These are phyloP conservation scores for Centrapalus pauciflorus DNA, from an alignment of 129 eudicot genomes.

Conservation along the genomic window DNA sequence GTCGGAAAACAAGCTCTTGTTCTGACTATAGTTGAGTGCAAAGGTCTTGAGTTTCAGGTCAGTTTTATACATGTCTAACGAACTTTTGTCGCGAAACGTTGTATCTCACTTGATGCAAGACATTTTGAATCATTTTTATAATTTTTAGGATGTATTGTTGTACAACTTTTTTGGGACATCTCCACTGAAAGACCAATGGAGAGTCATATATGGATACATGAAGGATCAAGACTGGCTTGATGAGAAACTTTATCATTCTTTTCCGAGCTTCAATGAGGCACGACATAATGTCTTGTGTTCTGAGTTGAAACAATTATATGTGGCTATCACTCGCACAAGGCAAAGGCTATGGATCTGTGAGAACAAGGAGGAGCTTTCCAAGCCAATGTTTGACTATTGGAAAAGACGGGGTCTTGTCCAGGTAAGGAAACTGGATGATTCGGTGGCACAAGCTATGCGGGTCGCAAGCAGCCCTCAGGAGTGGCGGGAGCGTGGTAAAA, in stretches of 20 bases:
- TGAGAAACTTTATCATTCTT: conserved; percentile 25
- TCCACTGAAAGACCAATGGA: conserved; percentile 60
- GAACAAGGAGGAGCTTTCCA: conserved; percentile 51
- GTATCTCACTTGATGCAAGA: not conserved
- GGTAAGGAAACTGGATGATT: conserved; percentile 54
- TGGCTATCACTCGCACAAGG: conserved; percentile 83
- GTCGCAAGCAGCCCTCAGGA: conserved; percentile 76
- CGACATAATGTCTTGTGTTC: conserved; percentile 68
- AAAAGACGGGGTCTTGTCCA: conserved; percentile 51
- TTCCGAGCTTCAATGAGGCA: conserved; percentile 46
- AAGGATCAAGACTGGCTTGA: conserved; percentile 45
- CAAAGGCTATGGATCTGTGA: conserved; percentile 88
- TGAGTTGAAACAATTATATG: conserved; percentile 70
- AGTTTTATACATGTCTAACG: not conserved
- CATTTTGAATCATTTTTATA: not conserved
- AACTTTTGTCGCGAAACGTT: not conserved
- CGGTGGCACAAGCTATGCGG: conserved; percentile 71
- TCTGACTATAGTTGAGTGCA: conserved; percentile 76
- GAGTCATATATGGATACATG: conserved; percentile 70
- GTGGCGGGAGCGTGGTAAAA: conserved; percentile 66
- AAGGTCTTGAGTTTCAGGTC: conserved; percentile 88
- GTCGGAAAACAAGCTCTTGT: conserved; percentile 74
- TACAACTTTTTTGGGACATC: conserved; percentile 85
- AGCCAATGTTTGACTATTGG: conserved; percentile 86
- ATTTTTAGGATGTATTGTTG: conserved; percentile 62